Percentiles rank a stretch among this genome's conserved stretches.
Evolutionary conservation across 225 moss, liverwort and hornwort genomes (phyloP).

Genomic region (Pleurozium schreberi): DNA sequence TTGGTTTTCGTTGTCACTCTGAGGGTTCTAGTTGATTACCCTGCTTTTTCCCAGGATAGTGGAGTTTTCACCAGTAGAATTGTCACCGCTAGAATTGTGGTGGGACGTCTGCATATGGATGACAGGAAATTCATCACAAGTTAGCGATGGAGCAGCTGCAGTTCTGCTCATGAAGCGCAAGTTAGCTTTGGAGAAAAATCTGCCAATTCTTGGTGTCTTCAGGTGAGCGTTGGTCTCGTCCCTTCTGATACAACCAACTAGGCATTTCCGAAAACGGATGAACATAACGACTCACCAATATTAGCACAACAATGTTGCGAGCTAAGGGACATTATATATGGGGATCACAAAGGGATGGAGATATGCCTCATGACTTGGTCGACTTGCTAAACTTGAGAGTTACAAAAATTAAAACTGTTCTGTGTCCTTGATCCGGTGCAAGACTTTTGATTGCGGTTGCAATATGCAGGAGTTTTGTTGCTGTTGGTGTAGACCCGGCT

Average conservation of each 20-base stretch:
- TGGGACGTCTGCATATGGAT: not conserved
- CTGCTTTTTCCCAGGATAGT: not conserved
- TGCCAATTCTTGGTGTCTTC: slow-evolving; percentile 67
- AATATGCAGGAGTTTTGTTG: slow-evolving; percentile 58
- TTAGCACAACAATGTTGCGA: not conserved
- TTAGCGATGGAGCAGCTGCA: slow-evolving; percentile 68
- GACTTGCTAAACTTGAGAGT: not conserved
- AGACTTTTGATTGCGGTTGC: not conserved
- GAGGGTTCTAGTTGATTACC: not conserved
- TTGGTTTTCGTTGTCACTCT: not conserved
- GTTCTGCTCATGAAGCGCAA: slow-evolving; percentile 75
- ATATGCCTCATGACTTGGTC: not conserved
- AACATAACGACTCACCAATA: not conserved
- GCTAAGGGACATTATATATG: not conserved
- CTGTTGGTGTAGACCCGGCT: slow-evolving; percentile 80
- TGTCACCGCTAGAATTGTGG: not conserved
- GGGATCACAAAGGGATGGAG: not conserved
- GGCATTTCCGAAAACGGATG: not conserved
- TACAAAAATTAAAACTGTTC: not conserved
- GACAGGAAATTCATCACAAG: slow-evolving; percentile 63
- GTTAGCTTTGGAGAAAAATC: slow-evolving; percentile 34
- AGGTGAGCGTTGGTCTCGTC: not conserved
- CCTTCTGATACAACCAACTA: not conserved
- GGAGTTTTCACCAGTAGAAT: not conserved
- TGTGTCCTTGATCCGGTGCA: not conserved